A percentile compares a stretch with the other conserved stretches of the same genome.
phyloP scores from a whole-genome alignment of 176 grass and related monocot species.

The Paspalum vaginatum region DNA sequence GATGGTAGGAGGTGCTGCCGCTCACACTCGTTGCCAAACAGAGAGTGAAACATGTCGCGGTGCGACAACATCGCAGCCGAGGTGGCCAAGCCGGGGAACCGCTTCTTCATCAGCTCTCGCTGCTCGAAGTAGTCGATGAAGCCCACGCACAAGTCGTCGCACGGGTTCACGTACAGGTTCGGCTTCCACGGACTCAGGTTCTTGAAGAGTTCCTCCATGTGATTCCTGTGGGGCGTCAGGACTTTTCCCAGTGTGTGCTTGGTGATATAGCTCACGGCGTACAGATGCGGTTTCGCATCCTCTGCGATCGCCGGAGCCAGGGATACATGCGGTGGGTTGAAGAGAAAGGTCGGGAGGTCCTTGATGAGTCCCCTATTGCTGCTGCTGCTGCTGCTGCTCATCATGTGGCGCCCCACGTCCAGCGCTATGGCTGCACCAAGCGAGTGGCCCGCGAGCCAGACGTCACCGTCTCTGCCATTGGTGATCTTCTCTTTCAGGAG shows the following conservation, averaged over 20 bases:
- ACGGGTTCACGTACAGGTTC: slow-evolving; percentile 27
- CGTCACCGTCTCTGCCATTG: background rate
- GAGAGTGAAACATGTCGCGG: slow-evolving; percentile 10
- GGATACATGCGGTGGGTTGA: slow-evolving; percentile 15
- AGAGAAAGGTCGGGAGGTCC: background rate
- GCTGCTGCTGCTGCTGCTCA: no score
- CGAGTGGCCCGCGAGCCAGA: slow-evolving; percentile 40
- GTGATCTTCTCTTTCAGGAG: background rate
- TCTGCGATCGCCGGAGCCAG: background rate
- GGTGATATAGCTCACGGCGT: background rate
- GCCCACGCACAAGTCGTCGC: background rate
- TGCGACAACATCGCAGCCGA: background rate
- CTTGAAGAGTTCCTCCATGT: background rate
- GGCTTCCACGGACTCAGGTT: background rate
- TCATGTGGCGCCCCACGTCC: slow-evolving; percentile 6
- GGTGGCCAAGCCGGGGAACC: background rate
- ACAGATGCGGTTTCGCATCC: background rate
- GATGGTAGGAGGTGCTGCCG: background rate
- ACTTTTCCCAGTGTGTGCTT: background rate
- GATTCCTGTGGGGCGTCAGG: background rate
- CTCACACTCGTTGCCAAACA: background rate
- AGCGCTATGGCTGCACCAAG: slow-evolving; percentile 17
- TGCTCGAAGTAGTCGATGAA: slow-evolving; percentile 46
- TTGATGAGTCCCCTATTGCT: no score
- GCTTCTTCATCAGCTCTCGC: background rate